Base-by-base conservation (phyloP, 2,329 filamentous ascomycete species). In the Xylaria sp. region DNA sequence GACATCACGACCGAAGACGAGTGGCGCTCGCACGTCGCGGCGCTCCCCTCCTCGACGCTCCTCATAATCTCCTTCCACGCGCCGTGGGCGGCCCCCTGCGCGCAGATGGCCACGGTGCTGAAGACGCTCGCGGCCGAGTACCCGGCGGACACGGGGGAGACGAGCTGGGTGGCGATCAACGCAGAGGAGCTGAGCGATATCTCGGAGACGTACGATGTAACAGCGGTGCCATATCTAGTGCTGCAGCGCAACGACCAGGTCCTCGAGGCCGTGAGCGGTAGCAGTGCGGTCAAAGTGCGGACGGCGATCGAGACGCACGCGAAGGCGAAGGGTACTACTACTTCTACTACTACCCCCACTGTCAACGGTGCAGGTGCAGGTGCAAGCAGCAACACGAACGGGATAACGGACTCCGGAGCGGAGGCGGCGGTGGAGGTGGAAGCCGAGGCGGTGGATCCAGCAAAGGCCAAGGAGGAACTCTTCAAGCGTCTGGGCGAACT, bases 71-170 rank as follows among this genome's bases (percentile, higher is more conserved):
- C 94, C 80, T 99, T 99, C 86, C 92, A 98, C 81, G 94, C 96
- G 23, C 92, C 94, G 73, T 99, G 96, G 96, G 96, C 96, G 35
- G 94, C 94, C 68, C 96, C 96, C 54, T 98, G 96, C 85, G 90
- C 92, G 71, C 94, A 98, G 82, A 98, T 98, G 94, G 89, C 88
- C 74, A 92, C 90, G 60, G 92, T 98, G 75, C 89, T 99, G 72
- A 86, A 88, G 78, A 92, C 93, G 25, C 92, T 99, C 73, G 94
- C 95, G 72, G 89, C 90, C 77, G 93, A 94, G 79, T 97, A 97
- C 82, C 89, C 93, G 70, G 85, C 88, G 76, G 85, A 88, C 72
- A n/a, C n/a, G n/a, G n/a, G 50, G 85, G 86, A 18, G 84, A 92
- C 94, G 74, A 89, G 90, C 74, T 99, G 97, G 90, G 88, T 97